These are phyloP conservation scores for Clavispora asparagi DNA, from an alignment of 805 yeast species.

Conservation along the genomic window DNA sequence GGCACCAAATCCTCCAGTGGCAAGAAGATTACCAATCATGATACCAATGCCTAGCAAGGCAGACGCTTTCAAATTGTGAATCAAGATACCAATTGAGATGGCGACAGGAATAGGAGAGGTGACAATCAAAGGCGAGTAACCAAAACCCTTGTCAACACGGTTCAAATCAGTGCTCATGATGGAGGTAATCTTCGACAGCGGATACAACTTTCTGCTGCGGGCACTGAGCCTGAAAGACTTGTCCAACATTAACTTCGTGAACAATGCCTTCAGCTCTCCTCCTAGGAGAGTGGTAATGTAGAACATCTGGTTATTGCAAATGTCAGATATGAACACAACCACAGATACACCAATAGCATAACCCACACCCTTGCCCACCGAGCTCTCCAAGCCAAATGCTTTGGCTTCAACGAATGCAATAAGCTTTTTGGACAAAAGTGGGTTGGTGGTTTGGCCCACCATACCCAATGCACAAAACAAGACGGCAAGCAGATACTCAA, in stretches of 20 bases:
- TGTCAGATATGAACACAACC: background rate
- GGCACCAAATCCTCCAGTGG: constrained; percentile 1
- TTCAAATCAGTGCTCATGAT: constrained; percentile 6
- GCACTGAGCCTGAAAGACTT: constrained; percentile 5
- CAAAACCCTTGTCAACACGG: constrained; percentile 5
- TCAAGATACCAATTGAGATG: constrained; percentile 6
- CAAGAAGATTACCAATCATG: constrained; percentile 2
- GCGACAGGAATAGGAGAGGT: constrained; percentile 2
- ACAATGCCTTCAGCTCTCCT: constrained; percentile 1
- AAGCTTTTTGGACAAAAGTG: constrained; percentile 3
- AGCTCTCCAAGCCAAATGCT: background rate
- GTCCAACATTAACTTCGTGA: constrained; percentile 5
- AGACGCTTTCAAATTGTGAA: constrained; percentile 4
- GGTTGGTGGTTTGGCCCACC: constrained; percentile 2
- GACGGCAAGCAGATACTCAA: background rate
- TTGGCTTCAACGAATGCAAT: constrained; percentile 3
- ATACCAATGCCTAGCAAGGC: constrained; percentile 6
- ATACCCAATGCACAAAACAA: background rate
- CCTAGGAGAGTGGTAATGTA: constrained; percentile 2
- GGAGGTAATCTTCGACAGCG: constrained; percentile 6
- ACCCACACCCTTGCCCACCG: constrained; percentile 7
- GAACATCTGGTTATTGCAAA: constrained; percentile 2
- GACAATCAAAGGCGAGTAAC: constrained; percentile 1
- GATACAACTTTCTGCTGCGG: constrained; percentile 1
- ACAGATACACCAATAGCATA: constrained; percentile 5